Evolutionary conservation across 208 protist species (phyloP).

Genomic region (Wallacemonas sp.): DNA sequence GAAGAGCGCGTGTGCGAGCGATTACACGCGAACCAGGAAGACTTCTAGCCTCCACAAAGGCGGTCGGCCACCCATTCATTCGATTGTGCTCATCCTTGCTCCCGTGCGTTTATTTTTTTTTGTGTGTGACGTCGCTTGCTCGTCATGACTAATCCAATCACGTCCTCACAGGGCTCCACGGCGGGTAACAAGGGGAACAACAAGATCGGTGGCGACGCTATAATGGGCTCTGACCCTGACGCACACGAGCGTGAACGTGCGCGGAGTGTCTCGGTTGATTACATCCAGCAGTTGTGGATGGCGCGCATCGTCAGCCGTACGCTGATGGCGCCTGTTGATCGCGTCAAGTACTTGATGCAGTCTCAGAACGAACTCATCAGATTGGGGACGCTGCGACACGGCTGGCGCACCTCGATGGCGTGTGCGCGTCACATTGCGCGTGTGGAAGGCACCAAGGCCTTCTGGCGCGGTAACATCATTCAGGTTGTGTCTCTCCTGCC

Average conservation of each 20-base stretch:
- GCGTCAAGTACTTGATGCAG: slow-evolving; percentile 86
- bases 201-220: too few relatives aligned
- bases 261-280: slow-evolving; percentile 50
- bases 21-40: too few relatives aligned
- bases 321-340: slow-evolving; percentile 71
- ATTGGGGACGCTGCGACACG: slow-evolving; percentile 37
- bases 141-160: not conserved
- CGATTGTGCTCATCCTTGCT: too few relatives aligned
- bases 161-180: not conserved
- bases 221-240: slow-evolving; percentile 11
- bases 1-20: too few relatives aligned
- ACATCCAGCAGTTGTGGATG: slow-evolving; percentile 59
- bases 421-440: slow-evolving; percentile 53
- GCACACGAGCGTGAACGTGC: not conserved
- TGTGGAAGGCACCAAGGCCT: slow-evolving; percentile 58
- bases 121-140: not conserved
- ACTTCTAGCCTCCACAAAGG: too few relatives aligned
- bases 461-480: slow-evolving; percentile 84
- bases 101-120: too few relatives aligned
- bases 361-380: slow-evolving; percentile 72
- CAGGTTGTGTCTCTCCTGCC: slow-evolving; percentile 73
- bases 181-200: not conserved
- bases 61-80: too few relatives aligned
- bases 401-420: slow-evolving; percentile 55
- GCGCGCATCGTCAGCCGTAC: slow-evolving; percentile 48